Percentiles rank a stretch among this genome's conserved stretches.
Conservation (phyloP, 2,329 filamentous ascomycete genomes). For the Cytospora leucostoma region DNA sequence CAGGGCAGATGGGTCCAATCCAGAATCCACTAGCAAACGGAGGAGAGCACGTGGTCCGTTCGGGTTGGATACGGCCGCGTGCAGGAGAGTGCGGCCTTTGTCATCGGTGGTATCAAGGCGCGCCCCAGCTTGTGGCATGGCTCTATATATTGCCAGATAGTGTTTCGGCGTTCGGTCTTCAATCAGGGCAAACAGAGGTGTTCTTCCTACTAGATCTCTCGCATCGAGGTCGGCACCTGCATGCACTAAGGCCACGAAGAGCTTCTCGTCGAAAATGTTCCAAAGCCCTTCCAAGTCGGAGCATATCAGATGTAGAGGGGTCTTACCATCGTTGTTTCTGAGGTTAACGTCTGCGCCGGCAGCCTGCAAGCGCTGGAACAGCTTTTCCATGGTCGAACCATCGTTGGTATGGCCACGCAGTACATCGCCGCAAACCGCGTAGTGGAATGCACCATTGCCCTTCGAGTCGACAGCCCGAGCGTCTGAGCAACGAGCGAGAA, state of each 20-base stretch:
- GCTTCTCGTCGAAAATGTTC: not conserved
- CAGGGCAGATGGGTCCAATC: not conserved
- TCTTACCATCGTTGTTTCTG: slow-evolving; percentile 5
- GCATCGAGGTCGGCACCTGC: slow-evolving; percentile 13
- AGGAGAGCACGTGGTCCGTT: not conserved
- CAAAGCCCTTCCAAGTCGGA: no score
- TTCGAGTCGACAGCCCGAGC: not conserved
- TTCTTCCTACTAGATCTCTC: not conserved
- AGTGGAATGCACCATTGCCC: slow-evolving; percentile 15
- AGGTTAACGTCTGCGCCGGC: slow-evolving; percentile 12
- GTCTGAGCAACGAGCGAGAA: not conserved
- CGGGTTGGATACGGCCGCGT: not conserved
- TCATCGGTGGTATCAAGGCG: slow-evolving; percentile 5
- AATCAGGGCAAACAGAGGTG: not conserved
- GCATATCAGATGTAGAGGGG: slow-evolving; percentile 2
- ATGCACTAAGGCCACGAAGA: not conserved
- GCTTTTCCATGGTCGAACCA: not conserved
- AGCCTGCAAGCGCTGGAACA: slow-evolving; percentile 8
- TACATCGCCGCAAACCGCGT: slow-evolving; percentile 4
- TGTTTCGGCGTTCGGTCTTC: not conserved
- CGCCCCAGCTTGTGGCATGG: not conserved
- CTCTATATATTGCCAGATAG: no score
- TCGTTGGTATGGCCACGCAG: not conserved
- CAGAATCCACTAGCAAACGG: not conserved
- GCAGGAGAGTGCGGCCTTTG: not conserved